Percentiles rank a stretch among this genome's conserved stretches.
These are phyloP conservation scores for Pueraria montana DNA, from an alignment of 306 rosid species.

Conservation along the genomic window DNA sequence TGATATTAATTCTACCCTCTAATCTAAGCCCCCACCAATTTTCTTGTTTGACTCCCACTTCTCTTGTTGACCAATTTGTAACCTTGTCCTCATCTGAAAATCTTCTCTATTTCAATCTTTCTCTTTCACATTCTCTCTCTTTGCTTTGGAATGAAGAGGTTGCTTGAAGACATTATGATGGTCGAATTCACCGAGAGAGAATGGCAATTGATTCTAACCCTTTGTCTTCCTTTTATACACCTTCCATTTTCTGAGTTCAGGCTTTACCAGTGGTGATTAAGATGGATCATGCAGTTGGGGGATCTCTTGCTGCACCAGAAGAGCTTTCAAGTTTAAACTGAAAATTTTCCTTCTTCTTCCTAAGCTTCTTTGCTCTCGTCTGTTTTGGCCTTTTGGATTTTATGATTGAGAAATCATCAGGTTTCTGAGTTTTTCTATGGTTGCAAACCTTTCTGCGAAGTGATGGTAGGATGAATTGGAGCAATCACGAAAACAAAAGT, in stretches of 20 bases:
- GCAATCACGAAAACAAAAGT: neutral
- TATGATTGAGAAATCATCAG: neutral
- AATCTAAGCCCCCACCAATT: neutral
- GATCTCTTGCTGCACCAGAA: neutral
- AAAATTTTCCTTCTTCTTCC: neutral
- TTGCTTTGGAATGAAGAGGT: neutral
- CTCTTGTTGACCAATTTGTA: neutral
- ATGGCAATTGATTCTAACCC: neutral
- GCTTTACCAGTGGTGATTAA: neutral
- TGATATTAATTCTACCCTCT: constrained; percentile 3
- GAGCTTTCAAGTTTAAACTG: neutral
- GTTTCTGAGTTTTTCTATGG: too few relatives aligned
- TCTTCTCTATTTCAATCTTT: neutral
- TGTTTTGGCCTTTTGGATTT: neutral
- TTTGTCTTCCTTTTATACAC: neutral
- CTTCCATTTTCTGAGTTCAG: neutral
- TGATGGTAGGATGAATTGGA: neutral
- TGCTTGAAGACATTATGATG: neutral
- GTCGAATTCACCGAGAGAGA: neutral
- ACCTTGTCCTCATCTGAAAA: neutral
- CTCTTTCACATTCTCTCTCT: neutral
- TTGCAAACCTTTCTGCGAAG: neutral
- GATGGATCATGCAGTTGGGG: neutral
- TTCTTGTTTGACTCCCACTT: neutral
- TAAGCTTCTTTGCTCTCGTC: neutral